Conservation (phyloP, 345 rosid genomes). For the Aquilaria sinensis region DNA sequence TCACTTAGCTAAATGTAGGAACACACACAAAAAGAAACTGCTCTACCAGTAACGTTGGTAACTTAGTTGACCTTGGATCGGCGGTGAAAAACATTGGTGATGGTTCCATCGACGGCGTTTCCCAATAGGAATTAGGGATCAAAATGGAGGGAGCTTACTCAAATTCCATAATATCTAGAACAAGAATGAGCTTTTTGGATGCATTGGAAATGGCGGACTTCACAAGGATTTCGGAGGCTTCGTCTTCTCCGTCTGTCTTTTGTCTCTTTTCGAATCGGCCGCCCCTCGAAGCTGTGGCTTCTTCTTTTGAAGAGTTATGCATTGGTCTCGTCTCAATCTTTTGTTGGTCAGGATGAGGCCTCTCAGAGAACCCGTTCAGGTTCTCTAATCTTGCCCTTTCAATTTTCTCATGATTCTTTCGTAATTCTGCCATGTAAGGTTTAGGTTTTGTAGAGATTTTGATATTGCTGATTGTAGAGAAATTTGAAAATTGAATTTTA, state of each 20-base stretch:
- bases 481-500: not conserved
- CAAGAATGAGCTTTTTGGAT: too few relatives aligned
- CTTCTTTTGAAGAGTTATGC: not conserved
- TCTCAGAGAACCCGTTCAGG: not conserved
- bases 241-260: not conserved
- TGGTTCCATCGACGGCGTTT: too few relatives aligned
- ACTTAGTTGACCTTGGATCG: too few relatives aligned
- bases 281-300: not conserved
- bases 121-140: too few relatives aligned
- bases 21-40: too few relatives aligned
- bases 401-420: not conserved
- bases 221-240: constrained; percentile 5
- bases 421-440: not conserved
- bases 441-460: not conserved
- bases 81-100: too few relatives aligned
- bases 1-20: too few relatives aligned
- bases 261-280: not conserved
- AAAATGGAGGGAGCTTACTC: too few relatives aligned
- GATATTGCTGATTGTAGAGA: not conserved
- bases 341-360: constrained; percentile 3
- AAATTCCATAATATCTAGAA: too few relatives aligned
- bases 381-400: not conserved
- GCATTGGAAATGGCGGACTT: constrained; percentile 4
- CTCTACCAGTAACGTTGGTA: too few relatives aligned
- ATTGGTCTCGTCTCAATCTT: not conserved